Percentiles rank a stretch among this genome's conserved stretches.
Conservation (phyloP, 2,329 filamentous ascomycete genomes). For the Neoarthrinium moseri region DNA sequence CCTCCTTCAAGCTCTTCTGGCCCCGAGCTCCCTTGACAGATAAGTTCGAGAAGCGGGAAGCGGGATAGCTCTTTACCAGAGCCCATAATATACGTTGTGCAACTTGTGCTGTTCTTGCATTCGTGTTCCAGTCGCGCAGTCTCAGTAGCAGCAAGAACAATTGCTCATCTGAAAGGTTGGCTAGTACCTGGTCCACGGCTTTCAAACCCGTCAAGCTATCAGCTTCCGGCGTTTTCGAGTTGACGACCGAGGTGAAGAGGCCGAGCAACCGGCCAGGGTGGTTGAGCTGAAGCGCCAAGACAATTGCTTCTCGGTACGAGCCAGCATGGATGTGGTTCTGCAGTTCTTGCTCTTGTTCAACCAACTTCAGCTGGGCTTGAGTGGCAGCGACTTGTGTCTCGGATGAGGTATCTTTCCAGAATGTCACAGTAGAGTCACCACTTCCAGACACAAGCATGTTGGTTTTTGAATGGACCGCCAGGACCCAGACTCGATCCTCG, state of each 20-base stretch:
- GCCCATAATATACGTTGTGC: constrained; percentile 83
- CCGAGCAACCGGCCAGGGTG: constrained; percentile 84
- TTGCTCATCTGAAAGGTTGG: constrained; percentile 78
- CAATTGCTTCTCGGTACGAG: constrained; percentile 91
- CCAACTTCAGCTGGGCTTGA: constrained; percentile 71
- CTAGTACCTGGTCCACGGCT: constrained; percentile 81
- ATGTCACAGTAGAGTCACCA: constrained; percentile 88
- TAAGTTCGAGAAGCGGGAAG: constrained; percentile 71
- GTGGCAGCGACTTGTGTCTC: constrained; percentile 74
- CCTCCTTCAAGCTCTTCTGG: constrained; percentile 72
- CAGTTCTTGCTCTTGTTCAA: constrained; percentile 92
- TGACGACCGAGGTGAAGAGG: constrained; percentile 79
- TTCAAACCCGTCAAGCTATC: constrained; percentile 63
- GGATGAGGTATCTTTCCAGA: constrained; percentile 91
- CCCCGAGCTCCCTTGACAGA: constrained; percentile 57
- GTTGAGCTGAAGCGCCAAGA: constrained; percentile 87
- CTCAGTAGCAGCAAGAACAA: constrained; percentile 79
- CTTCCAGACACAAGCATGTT: constrained; percentile 85
- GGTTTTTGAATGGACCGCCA: constrained; percentile 67
- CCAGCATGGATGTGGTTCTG: constrained; percentile 88
- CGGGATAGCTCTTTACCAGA: constrained; percentile 78
- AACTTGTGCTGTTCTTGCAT: constrained; percentile 79
- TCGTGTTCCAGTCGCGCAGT: constrained; percentile 96
- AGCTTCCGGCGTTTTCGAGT: constrained; percentile 56
- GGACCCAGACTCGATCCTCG: constrained; percentile 90